Conservation (phyloP, 495 filamentous ascomycete genomes). For the Gamarada debralockiae region DNA sequence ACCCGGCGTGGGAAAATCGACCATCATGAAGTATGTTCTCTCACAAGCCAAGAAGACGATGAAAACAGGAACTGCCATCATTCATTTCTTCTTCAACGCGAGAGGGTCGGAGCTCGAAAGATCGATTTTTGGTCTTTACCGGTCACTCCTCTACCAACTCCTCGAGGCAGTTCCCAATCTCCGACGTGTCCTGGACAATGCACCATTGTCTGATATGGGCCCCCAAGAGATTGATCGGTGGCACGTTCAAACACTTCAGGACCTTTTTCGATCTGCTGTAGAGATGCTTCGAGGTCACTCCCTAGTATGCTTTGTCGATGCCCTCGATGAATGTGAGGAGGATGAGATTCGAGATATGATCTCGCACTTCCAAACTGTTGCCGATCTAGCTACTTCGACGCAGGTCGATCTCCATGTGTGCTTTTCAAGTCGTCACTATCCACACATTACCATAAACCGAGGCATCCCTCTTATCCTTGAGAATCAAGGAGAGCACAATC, state of each 20-base stretch:
- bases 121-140: background rate
- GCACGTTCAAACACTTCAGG: background rate
- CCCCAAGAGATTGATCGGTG: background rate
- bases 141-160: background rate
- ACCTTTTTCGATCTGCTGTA: background rate
- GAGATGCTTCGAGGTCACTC: background rate
- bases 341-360: conserved; percentile 21
- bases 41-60: background rate
- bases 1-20: conserved; percentile 51
- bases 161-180: background rate
- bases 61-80: conserved; percentile 14
- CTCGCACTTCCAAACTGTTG: conserved; percentile 12
- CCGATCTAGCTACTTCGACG: background rate
- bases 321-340: conserved; percentile 31
- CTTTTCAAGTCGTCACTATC: background rate
- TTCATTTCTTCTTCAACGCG: conserved; percentile 6
- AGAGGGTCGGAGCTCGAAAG: background rate
- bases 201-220: background rate
- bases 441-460: conserved; percentile 14
- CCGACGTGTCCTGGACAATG: background rate
- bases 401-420: background rate
- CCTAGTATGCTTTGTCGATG: conserved; percentile 26
- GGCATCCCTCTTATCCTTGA: conserved; percentile 24
- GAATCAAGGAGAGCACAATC: conserved; percentile 20
- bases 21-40: conserved; percentile 37